These are phyloP conservation scores for Styphnolobium japonicum DNA, from an alignment of 306 rosid genomes.

Conservation along the genomic window DNA sequence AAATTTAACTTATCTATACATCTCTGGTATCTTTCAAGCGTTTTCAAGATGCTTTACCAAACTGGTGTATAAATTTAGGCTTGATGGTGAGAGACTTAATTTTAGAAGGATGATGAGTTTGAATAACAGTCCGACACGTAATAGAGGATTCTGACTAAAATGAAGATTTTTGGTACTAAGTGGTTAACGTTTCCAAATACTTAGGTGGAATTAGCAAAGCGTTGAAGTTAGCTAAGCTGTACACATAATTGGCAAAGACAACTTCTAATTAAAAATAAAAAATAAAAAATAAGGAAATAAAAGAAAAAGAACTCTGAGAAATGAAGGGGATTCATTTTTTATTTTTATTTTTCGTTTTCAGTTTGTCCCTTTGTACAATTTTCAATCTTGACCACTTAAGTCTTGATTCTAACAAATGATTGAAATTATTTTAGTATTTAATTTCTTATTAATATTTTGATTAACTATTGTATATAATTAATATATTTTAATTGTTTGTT, in stretches of 20 bases:
- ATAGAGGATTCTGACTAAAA: neutral
- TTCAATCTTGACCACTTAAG: neutral
- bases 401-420: neutral
- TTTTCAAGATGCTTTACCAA: conserved; percentile 13
- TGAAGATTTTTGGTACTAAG: neutral
- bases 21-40: neutral
- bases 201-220: neutral
- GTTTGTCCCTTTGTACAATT: neutral
- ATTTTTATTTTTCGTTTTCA: neutral
- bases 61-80: neutral
- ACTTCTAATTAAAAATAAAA: neutral
- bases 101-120: neutral
- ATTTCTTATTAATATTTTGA: too few relatives aligned
- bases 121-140: neutral
- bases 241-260: neutral
- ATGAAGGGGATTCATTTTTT: neutral
- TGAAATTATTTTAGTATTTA: too few relatives aligned
- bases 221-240: neutral
- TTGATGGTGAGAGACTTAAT: neutral
- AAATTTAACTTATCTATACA: neutral
- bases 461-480: too few relatives aligned
- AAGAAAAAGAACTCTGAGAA: neutral
- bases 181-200: neutral
- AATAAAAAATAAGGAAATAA: neutral
- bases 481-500: too few relatives aligned